phyloP scores from a whole-genome alignment of 345 rosid genomes.

The Brassica napus region Da-Ae NC_063449.1:30074501-30075000 shows the following conservation, averaged over 20 bases:
- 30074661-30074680: conserved; percentile 40
- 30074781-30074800: too few relatives aligned
- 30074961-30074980: too few relatives aligned
- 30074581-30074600: conserved; percentile 29
- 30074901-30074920: too few relatives aligned
- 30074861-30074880: too few relatives aligned
- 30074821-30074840: too few relatives aligned
- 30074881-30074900: too few relatives aligned
- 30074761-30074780: too few relatives aligned
- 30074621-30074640: neutral
- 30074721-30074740: conserved; percentile 16
- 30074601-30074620: conserved; percentile 23
- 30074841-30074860: too few relatives aligned
- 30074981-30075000: too few relatives aligned
- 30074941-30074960: too few relatives aligned
- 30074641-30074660: conserved; percentile 31
- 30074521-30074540: neutral
- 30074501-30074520: conserved; percentile 3
- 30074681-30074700: conserved; percentile 14
- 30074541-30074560: conserved; percentile 6
- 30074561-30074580: neutral
- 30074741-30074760: neutral
- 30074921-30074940: too few relatives aligned
- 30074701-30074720: conserved; percentile 28
- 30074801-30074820: too few relatives aligned